phyloP scores from a whole-genome alignment of 2,329 filamentous ascomycete species.

The Penicillium sp. region DNA sequence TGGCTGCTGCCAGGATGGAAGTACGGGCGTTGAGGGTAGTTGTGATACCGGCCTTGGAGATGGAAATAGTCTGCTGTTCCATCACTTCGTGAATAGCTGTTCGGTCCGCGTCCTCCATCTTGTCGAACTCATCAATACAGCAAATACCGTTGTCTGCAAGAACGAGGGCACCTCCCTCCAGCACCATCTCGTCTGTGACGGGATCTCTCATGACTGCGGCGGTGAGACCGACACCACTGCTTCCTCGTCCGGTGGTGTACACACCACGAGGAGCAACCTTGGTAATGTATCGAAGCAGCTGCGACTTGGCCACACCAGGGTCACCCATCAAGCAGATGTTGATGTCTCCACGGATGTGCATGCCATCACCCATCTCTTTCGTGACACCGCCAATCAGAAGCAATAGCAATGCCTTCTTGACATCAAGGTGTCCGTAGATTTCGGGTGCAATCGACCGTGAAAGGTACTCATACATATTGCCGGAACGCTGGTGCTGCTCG shows the following conservation, averaged over 20 bases:
- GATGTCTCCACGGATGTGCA: slow-evolving; percentile 98
- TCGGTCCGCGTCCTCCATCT: slow-evolving; percentile 76
- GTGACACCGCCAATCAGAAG: slow-evolving; percentile 93
- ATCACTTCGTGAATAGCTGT: slow-evolving; percentile 85
- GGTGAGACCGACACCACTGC: slow-evolving; percentile 76
- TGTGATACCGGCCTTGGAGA: slow-evolving; percentile 89
- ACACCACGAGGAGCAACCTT: slow-evolving; percentile 94
- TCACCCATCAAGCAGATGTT: slow-evolving; percentile 99
- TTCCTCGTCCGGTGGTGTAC: slow-evolving; percentile 78
- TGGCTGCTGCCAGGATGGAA: slow-evolving; percentile 91
- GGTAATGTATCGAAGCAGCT: slow-evolving; percentile 95
- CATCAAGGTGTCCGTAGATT: slow-evolving; percentile 93
- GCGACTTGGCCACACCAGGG: slow-evolving; percentile 98
- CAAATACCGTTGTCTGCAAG: slow-evolving; percentile 78
- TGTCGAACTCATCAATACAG: slow-evolving; percentile 83
- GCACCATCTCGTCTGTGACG: slow-evolving; percentile 73
- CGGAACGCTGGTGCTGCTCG: slow-evolving; percentile 76
- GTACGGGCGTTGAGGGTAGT: slow-evolving; percentile 95
- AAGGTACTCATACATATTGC: slow-evolving; percentile 92
- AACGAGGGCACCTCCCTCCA: slow-evolving; percentile 76
- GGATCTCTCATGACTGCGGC: slow-evolving; percentile 79
- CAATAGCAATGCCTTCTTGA: slow-evolving; percentile 96
- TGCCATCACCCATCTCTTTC: slow-evolving; percentile 95
- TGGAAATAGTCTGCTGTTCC: slow-evolving; percentile 83
- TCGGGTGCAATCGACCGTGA: slow-evolving; percentile 96